phyloP scores from a whole-genome alignment of 139 green algal species.

The Diplosphaera chodatii region DNA sequence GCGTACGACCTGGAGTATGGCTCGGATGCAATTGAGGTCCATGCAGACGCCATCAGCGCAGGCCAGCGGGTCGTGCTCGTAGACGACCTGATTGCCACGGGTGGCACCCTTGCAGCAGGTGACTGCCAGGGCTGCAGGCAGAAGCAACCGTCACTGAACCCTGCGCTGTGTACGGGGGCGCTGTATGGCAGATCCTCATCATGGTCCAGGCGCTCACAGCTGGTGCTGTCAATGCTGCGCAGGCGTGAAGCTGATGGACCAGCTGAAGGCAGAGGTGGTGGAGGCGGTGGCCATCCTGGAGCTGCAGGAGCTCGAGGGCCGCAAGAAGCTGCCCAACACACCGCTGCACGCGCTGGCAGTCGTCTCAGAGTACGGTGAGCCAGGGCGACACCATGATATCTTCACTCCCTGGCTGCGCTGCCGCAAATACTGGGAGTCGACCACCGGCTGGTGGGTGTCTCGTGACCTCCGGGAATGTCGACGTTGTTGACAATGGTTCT shows the following conservation, averaged over 20 bases:
- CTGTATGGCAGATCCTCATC: neutral
- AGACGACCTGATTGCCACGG: slow-evolving; percentile 97
- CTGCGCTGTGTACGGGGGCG: neutral
- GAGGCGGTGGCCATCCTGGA: slow-evolving; percentile 84
- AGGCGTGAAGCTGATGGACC: slow-evolving; percentile 72
- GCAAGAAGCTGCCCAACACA: slow-evolving; percentile 58
- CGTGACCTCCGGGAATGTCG: no score
- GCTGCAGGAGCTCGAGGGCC: slow-evolving; percentile 77
- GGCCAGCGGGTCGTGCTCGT: slow-evolving; percentile 89
- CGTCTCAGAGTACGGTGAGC: neutral
- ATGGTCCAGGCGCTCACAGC: no score
- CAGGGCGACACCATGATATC: no score
- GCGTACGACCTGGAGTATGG: slow-evolving; percentile 89
- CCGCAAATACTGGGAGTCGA: no score
- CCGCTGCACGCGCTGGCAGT: slow-evolving; percentile 58
- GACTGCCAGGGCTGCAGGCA: no score
- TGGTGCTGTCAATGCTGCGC: slow-evolving; percentile 20
- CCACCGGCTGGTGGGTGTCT: no score
- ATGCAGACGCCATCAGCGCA: slow-evolving; percentile 69
- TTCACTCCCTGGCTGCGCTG: no score
- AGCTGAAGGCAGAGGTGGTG: slow-evolving; percentile 60
- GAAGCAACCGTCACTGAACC: neutral
- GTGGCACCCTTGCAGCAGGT: slow-evolving; percentile 80
- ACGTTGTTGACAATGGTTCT: no score
- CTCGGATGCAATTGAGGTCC: slow-evolving; percentile 96